Percentiles rank a stretch among this genome's conserved stretches.
Conservation (phyloP, 805 yeast species). For the Metschnikowia orientalis region DNA sequence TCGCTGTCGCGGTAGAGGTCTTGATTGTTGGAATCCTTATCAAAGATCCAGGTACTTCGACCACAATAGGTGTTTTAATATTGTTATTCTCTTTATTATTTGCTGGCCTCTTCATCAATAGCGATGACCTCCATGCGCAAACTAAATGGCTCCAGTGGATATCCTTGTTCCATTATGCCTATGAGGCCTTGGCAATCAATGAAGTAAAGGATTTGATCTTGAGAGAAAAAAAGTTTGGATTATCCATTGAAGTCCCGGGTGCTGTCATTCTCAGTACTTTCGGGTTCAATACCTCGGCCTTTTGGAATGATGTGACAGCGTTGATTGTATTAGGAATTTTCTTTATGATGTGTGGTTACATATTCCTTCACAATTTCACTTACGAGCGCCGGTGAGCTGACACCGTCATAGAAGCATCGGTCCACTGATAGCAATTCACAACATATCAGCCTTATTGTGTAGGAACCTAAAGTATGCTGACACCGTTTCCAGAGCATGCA, state of each 20-base stretch:
- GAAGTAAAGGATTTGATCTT: constrained; percentile 85
- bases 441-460: no score
- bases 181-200: constrained; percentile 87
- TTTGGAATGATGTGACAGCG: constrained; percentile 59
- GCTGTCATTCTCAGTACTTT: constrained; percentile 94
- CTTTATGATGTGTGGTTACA: constrained; percentile 67
- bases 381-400: constrained; percentile 63
- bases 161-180: constrained; percentile 92
- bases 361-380: constrained; percentile 67
- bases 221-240: constrained; percentile 85
- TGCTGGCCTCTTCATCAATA: constrained; percentile 91
- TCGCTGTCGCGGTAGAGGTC: constrained; percentile 81
- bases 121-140: constrained; percentile 50
- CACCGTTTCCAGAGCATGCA: no score
- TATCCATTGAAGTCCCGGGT: constrained; percentile 94
- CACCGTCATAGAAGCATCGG: no score
- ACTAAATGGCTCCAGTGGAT: constrained; percentile 75
- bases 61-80: constrained; percentile 79
- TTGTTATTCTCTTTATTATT: constrained; percentile 81
- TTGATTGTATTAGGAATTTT: constrained; percentile 53
- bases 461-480: no score
- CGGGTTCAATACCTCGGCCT: constrained; percentile 83
- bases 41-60: constrained; percentile 88
- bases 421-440: no score
- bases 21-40: constrained; percentile 83